Percentiles rank a stretch among this genome's conserved stretches.
These are phyloP conservation scores for Didymella pomorum DNA, from an alignment of 2,329 filamentous ascomycete species.

Conservation along the genomic window DNA sequence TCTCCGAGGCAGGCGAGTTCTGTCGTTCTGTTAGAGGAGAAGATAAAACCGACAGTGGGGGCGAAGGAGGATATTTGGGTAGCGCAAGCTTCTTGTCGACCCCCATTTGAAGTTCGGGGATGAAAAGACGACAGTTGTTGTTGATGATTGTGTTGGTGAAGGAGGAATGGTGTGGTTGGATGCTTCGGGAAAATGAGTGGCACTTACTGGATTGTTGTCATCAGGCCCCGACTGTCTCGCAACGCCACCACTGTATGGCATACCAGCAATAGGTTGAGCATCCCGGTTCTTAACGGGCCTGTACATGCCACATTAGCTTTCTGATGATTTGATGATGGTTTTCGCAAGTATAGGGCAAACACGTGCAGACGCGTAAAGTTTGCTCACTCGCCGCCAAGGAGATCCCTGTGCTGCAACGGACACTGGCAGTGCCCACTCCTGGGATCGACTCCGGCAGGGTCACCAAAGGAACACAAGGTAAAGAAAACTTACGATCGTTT, in stretches of 20 bases:
- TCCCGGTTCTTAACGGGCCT: slow-evolving; percentile 81
- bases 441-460: slow-evolving; percentile 23
- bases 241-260: slow-evolving; percentile 68
- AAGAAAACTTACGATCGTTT: slow-evolving; percentile 50
- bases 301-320: slow-evolving; percentile 44
- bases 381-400: slow-evolving; percentile 44
- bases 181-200: slow-evolving; percentile 53
- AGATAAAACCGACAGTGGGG: slow-evolving; percentile 45
- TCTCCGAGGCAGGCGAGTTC: slow-evolving; percentile 61
- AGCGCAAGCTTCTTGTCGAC: slow-evolving; percentile 38
- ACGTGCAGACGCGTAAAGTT: slow-evolving; percentile 45
- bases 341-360: slow-evolving; percentile 33
- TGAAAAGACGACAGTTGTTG: slow-evolving; percentile 36
- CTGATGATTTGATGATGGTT: slow-evolving; percentile 35
- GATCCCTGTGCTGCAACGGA: slow-evolving; percentile 38
- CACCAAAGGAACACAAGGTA: slow-evolving; percentile 21
- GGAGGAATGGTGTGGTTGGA: slow-evolving; percentile 53
- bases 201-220: slow-evolving; percentile 63
- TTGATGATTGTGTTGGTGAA: slow-evolving; percentile 48
- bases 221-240: slow-evolving; percentile 68
- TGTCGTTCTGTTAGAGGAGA: slow-evolving; percentile 53
- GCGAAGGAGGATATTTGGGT: slow-evolving; percentile 47
- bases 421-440: slow-evolving; percentile 33
- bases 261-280: slow-evolving; percentile 69
- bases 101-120: slow-evolving; percentile 44